Percentiles rank a stretch among this genome's conserved stretches.
These are phyloP conservation scores for Calvatia gigantea DNA, from an alignment of 768 basidiomycete species.

Conservation along the genomic window DNA sequence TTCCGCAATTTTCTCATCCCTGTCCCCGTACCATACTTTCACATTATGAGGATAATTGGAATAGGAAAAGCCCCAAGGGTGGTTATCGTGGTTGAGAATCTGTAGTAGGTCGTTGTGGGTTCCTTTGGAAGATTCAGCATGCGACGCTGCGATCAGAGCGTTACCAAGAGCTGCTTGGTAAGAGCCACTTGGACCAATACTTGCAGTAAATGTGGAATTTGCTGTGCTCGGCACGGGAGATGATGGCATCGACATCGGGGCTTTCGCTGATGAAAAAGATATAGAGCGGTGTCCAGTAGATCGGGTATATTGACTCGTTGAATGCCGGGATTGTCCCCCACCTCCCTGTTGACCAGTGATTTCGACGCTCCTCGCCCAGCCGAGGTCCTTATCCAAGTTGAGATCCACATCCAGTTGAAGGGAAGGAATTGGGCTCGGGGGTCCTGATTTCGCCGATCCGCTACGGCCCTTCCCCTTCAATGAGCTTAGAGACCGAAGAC, in stretches of 20 bases:
- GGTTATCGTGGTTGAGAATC: constrained; percentile 87
- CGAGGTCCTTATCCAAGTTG: constrained; percentile 42
- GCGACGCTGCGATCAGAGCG: constrained; percentile 89
- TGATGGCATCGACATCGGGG: constrained; percentile 40
- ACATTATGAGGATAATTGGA: constrained; percentile 70
- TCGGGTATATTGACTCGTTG: constrained; percentile 40
- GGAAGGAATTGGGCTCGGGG: constrained; percentile 51
- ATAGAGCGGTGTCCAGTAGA: constrained; percentile 65
- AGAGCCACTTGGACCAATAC: constrained; percentile 26
- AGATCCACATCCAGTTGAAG: constrained; percentile 53
- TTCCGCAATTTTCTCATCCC: constrained; percentile 91
- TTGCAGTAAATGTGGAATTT: constrained; percentile 31
- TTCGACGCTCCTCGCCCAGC: constrained; percentile 41
- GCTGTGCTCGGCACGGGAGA: constrained; percentile 48
- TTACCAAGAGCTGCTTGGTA: constrained; percentile 80
- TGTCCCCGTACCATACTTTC: constrained; percentile 90
- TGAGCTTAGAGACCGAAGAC: constrained; percentile 78
- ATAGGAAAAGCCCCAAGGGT: constrained; percentile 91
- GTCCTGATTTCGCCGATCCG: constrained; percentile 31
- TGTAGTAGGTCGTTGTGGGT: constrained; percentile 88
- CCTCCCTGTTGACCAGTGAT: constrained; percentile 15
- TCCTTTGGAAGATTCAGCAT: constrained; percentile 90
- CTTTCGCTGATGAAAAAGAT: constrained; percentile 58
- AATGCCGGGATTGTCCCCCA: constrained; percentile 17
- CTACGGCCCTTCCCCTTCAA: constrained; percentile 53